Evolutionary conservation across 148 eudicot species (phyloP).

Genomic region (Fagopyrum esculentum): DNA sequence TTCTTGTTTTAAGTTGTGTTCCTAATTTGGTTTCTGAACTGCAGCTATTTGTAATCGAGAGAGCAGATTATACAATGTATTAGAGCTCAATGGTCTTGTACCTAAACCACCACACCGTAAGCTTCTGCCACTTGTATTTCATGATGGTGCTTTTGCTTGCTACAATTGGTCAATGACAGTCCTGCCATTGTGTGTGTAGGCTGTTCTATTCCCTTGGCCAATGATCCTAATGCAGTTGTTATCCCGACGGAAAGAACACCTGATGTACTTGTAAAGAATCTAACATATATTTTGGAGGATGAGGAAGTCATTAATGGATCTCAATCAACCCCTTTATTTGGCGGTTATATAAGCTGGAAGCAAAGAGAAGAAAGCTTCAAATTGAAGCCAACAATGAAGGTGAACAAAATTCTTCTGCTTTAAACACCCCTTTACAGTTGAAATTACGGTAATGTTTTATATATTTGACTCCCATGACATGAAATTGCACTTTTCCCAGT

Average conservation of each 20-base stretch:
- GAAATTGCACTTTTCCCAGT: background rate
- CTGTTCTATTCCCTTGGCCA: slow-evolving; percentile 77
- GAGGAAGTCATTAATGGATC: slow-evolving; percentile 33
- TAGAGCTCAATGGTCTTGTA: slow-evolving; percentile 79
- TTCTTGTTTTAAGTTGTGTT: slow-evolving; percentile 12
- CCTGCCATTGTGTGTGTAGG: slow-evolving; percentile 34
- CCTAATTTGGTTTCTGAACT: slow-evolving; percentile 24
- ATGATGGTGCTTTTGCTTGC: background rate
- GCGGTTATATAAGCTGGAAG: slow-evolving; percentile 82
- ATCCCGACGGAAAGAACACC: slow-evolving; percentile 68
- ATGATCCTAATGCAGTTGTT: slow-evolving; percentile 52
- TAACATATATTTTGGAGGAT: slow-evolving; percentile 67
- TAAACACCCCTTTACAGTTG: background rate
- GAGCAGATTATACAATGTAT: slow-evolving; percentile 60
- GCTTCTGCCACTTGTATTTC: slow-evolving; percentile 18
- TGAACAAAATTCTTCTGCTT: slow-evolving; percentile 11
- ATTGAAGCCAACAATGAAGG: slow-evolving; percentile 74
- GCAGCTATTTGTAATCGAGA: slow-evolving; percentile 93
- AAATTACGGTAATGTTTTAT: background rate
- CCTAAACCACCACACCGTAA: slow-evolving; percentile 84
- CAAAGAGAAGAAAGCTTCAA: slow-evolving; percentile 81
- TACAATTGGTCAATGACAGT: slow-evolving; percentile 4
- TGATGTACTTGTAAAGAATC: slow-evolving; percentile 38
- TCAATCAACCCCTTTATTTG: slow-evolving; percentile 71
- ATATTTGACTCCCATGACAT: background rate